Evolutionary conservation across 768 basidiomycete species (phyloP), one percentile per base, ranked within the genome.

Genomic region (Terana coerulea): DNA sequence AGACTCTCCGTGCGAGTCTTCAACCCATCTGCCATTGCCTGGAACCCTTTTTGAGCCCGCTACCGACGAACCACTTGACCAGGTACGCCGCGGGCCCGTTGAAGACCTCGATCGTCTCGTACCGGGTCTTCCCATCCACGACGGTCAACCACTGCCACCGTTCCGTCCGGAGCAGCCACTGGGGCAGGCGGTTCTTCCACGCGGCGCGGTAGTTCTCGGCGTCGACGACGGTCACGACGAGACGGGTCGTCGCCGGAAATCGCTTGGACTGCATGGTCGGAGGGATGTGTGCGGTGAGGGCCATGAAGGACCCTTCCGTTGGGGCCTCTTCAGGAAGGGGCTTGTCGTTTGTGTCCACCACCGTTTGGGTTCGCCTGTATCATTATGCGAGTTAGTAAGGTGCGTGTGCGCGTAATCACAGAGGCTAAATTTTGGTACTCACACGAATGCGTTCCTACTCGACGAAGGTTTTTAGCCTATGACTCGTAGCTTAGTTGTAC

Each of bases 391-490:
- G n/a, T 17, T 22, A 39, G 17, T 9, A 5, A 15, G 8, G 3
- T 43, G 31, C 5, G 31, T 12, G 5, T 19, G 22, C 15, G 42
- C 21, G 19, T 50, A 21, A 11, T 39, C 14, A 15, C 41, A 1
- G 49, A 26, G 33, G 40, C 24, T 10, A n/a, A n/a, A n/a, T n/a
- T n/a, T n/a, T n/a, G 19, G 14, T 28, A 68, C 78, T 25, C 68
- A 84, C 84, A 80, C 76, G 49, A 85, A 86, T 5, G 84, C 73
- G 58, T 86, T 87, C 84, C 84, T 87, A 53, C n/a, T 24, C 9
- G 41, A 21, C 19, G 43, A 45, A 14, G 26, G 15, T 39, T 12
- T 3, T 9, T 2, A 39, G 41, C 22, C 25, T 11, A 26, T 26
- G 30, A n/a, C n/a, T n/a, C n/a, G n/a, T n/a, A n/a, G n/a, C n/a